Evolutionary conservation across 805 yeast species (phyloP).

Genomic region (Crinitomyces ghanaensis): DNA sequence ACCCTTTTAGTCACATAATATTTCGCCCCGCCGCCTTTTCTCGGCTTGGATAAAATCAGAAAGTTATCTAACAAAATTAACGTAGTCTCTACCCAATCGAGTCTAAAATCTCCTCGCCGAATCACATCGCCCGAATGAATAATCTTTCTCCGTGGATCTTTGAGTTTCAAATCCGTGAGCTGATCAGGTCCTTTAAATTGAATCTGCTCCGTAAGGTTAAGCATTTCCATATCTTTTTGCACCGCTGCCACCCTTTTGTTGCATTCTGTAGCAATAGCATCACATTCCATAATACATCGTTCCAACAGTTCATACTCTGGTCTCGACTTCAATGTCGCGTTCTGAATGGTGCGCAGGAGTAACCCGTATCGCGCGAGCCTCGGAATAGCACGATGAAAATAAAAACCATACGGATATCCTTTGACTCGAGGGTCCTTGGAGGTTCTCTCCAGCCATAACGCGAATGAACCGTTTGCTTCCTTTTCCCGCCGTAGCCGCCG

Average conservation of each 20-base stretch:
- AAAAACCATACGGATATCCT: slow-evolving; percentile 31
- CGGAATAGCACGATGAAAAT: slow-evolving; percentile 45
- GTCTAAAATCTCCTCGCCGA: slow-evolving; percentile 53
- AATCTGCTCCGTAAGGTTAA: slow-evolving; percentile 41
- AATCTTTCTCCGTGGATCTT: slow-evolving; percentile 44
- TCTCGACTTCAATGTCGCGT: slow-evolving; percentile 34
- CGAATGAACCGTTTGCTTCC: slow-evolving; percentile 33
- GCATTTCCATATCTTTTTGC: slow-evolving; percentile 44
- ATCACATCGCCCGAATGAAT: slow-evolving; percentile 46
- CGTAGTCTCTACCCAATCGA: slow-evolving; percentile 40
- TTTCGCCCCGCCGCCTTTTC: slow-evolving; percentile 23
- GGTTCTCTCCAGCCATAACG: slow-evolving; percentile 44
- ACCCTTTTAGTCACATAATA: slow-evolving; percentile 23
- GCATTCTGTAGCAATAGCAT: slow-evolving; percentile 43
- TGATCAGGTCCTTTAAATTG: slow-evolving; percentile 40
- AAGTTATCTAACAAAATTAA: slow-evolving; percentile 61
- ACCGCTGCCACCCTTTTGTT: slow-evolving; percentile 53
- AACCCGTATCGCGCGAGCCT: slow-evolving; percentile 49
- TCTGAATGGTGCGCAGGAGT: slow-evolving; percentile 47
- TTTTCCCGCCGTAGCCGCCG: slow-evolving; percentile 35
- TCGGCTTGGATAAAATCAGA: slow-evolving; percentile 30
- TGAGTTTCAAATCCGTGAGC: slow-evolving; percentile 38
- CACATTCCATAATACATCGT: slow-evolving; percentile 44
- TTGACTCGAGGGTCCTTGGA: slow-evolving; percentile 38
- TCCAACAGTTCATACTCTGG: slow-evolving; percentile 42